Evolutionary conservation across 495 filamentous ascomycete species (phyloP), one percentile per base, ranked within the genome.

Genomic region (Aspergillus steynii): DNA sequence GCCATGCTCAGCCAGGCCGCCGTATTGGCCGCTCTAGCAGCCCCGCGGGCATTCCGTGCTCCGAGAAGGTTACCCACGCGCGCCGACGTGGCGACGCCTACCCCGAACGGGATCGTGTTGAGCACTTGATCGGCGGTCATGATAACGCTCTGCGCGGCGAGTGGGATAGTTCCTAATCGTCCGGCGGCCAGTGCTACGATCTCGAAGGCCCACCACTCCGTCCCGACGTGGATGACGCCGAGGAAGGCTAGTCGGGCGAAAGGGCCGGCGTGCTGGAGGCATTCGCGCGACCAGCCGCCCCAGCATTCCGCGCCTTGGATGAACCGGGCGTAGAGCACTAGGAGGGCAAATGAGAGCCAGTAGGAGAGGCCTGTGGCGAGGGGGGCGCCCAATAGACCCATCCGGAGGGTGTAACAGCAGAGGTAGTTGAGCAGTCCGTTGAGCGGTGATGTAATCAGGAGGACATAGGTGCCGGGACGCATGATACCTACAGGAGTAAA

Each of bases 191-290:
- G 80, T 1, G 93, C 92, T n/a, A 96, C 92, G 58, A 97, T 96
- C 74, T 96, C 93, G 65, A 96, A 96, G 0, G 93, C 93, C 92
- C 93, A 96, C 93, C 93, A 96, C 74, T 97, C 92, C 0, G 91
- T 96, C 7, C 93, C 93, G 27, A 96, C 89, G 65, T 96, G 93
- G n/a, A 96, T 70, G 49, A 96, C 78, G 5, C 93, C 93, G 1
- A 96, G 74, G 37, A 87, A 65, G 6, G 93, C 90, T 5, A 97
- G 83, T 7, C 87, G 85, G 3, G 89, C 81, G 65, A 97, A 97
- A 0, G 87, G 88, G 32, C 85, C 74, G 25, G 89, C 77, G 66
- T 92, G 89, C 25, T 81, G 74, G 34, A 90, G 65, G 25, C 87
- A 88, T 27, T 82, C 81, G 2, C 81, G 77, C 5, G 86, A 84